Base-by-base conservation (phyloP, 352 stramenopile genomes). In the Globisporangium middletonii region DNA sequence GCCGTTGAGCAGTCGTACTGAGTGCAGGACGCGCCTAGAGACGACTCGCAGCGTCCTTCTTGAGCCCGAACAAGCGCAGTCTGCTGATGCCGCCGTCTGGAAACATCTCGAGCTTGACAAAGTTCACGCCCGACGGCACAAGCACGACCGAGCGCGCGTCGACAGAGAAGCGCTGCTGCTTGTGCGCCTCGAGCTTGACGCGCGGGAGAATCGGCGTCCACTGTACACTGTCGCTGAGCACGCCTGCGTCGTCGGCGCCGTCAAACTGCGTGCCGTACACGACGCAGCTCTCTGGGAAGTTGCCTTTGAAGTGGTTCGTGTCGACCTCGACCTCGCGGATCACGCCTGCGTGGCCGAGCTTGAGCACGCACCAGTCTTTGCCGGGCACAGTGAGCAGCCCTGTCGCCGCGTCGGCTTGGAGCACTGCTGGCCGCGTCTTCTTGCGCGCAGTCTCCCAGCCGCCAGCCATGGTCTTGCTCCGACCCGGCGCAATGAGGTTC, bases 271-370 rank as follows among this genome's bases (percentile, higher is more conserved):
- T 92, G 55, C 70, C 86, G 33, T 90, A 87, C 6, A 98, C 60
- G 0, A 76, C 59, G 53, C 85, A 90, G 62, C 80, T 97, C 71
- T 98, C 91, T 0, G 95, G 94, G 62, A 96, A 98, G 64, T 98
- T 98, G 57, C 94, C 94, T 59, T 95, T 96, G 64, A 97, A 98
- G 71, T 97, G 90, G 64, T 97, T 94, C 11, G 95, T 98, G 72
- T 98, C 95, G 5, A 98, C 77, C 48, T 91, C 83, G 44, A 92
- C 51, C 27, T 83, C 61, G 16, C 84, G 63, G 44, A 95, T 77
- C 47, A 89, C 65, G 8, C 79, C 79, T 15, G 73, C 45, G 37
- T 89, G 79, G 18, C 94, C 95, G 19, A 98, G 68, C 55, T 96
- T 94, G 27, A 98, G 70, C 50, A 98, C 75, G 2, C 85, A 74